Conservation (phyloP, 768 basidiomycete species). For the Xerocomellus dryophilus region DNA sequence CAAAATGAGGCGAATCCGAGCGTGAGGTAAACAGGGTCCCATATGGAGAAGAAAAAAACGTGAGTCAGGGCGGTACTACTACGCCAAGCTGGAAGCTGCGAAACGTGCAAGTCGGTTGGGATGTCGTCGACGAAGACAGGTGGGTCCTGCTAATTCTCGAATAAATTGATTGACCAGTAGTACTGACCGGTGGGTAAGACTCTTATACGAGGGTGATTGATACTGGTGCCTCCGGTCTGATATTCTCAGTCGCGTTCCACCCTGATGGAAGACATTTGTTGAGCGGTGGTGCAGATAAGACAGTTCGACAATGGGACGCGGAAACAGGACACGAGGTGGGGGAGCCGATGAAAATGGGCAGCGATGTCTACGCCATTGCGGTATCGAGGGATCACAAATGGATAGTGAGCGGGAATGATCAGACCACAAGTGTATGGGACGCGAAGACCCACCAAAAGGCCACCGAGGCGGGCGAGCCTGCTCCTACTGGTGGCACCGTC, state of each 20-base stretch:
- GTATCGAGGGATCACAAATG: not conserved
- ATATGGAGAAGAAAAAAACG: not conserved
- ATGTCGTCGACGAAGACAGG: not conserved
- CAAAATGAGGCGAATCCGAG: not conserved
- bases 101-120: not conserved
- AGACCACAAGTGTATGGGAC: not conserved
- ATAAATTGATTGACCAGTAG: not conserved
- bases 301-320: not conserved
- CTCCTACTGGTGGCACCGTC: not conserved
- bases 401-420: not conserved
- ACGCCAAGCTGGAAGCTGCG: too few relatives aligned
- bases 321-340: not conserved
- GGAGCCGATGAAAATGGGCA: not conserved
- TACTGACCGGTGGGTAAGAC: not conserved
- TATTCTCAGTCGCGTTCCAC: not conserved
- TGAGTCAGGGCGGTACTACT: not conserved
- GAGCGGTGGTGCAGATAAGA: not conserved
- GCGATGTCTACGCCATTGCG: not conserved
- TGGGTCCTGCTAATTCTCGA: not conserved
- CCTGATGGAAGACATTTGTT: not conserved
- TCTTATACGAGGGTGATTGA: not conserved
- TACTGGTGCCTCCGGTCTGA: not conserved
- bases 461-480: not conserved
- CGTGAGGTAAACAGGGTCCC: not conserved
- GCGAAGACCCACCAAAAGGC: not conserved